Percentiles rank a stretch among this genome's conserved stretches.
These are phyloP conservation scores for Colletotrichum kahawae DNA, from an alignment of 2,329 filamentous ascomycete species.

Conservation along the genomic window DNA sequence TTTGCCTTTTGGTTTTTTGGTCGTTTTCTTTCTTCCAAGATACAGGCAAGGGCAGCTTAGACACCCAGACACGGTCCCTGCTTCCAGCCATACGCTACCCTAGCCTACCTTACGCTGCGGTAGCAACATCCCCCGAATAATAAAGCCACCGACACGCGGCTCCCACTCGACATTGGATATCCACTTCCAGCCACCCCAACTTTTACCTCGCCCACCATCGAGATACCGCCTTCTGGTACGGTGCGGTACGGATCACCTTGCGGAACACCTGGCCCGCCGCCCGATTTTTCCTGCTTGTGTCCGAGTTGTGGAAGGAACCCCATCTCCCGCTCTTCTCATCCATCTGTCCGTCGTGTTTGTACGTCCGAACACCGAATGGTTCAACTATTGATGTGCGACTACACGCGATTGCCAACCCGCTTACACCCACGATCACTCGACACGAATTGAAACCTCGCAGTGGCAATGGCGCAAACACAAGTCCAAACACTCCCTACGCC, in stretches of 20 bases:
- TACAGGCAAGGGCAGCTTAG: conserved; percentile 8
- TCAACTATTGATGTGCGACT: conserved; percentile 7
- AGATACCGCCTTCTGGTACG: background rate
- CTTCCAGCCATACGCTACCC: background rate
- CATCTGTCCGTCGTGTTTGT: background rate
- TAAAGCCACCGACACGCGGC: conserved; percentile 7
- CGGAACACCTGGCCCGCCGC: background rate
- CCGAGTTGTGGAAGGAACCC: background rate
- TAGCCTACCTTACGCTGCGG: background rate
- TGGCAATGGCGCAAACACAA: conserved; percentile 18
- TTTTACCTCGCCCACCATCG: background rate
- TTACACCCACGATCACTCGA: background rate
- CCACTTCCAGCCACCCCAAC: conserved; percentile 20
- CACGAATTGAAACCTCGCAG: background rate
- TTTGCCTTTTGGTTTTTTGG: background rate
- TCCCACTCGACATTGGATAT: conserved; percentile 1
- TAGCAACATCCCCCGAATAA: background rate
- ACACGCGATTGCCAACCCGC: conserved; percentile 4
- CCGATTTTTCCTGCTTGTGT: background rate
- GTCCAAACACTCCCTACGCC: conserved; percentile 14
- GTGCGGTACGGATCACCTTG: background rate
- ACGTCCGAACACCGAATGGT: conserved; percentile 2
- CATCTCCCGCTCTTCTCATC: background rate
- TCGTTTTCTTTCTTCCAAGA: background rate
- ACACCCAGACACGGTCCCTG: background rate